A percentile compares a stretch with the other conserved stretches of the same genome.
These are phyloP conservation scores for Metarhizium anisopliae DNA, from an alignment of 2,329 filamentous ascomycete species.

Conservation along the genomic window DNA sequence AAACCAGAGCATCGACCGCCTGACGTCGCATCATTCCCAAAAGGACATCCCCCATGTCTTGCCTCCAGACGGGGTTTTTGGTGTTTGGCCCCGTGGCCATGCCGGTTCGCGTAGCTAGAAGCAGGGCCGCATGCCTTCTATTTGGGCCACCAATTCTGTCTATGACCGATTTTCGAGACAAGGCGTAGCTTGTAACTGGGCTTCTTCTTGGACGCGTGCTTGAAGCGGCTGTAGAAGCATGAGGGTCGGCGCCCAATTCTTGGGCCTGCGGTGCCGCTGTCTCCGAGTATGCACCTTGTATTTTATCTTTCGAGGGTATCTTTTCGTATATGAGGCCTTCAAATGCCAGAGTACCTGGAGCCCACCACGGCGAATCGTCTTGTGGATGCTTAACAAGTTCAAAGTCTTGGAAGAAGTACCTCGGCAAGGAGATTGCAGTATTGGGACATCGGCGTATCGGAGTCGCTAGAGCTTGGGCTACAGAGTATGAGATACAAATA, in stretches of 20 bases:
- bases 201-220: constrained; percentile 1
- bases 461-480: constrained; percentile 54
- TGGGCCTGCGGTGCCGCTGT: not conserved
- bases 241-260: not conserved
- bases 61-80: constrained; percentile 22
- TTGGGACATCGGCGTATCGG: constrained; percentile 48
- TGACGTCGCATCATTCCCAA: constrained; percentile 40
- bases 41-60: constrained; percentile 47
- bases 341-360: constrained; percentile 36
- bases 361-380: constrained; percentile 44
- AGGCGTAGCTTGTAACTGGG: constrained; percentile 17
- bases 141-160: constrained; percentile 14
- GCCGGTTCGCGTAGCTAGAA: constrained; percentile 17
- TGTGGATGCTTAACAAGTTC: constrained; percentile 45
- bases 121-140: constrained; percentile 8
- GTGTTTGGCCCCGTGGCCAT: constrained; percentile 13
- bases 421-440: constrained; percentile 42
- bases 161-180: constrained; percentile 20
- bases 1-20: constrained; percentile 35
- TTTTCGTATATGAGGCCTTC: constrained; percentile 13
- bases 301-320: not conserved
- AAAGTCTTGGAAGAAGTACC: constrained; percentile 55
- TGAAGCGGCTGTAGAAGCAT: not conserved
- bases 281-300: not conserved
- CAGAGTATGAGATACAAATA: constrained; percentile 9